Evolutionary conservation across 768 basidiomycete species (phyloP).

Genomic region (Termitomyces sp.): DNA sequence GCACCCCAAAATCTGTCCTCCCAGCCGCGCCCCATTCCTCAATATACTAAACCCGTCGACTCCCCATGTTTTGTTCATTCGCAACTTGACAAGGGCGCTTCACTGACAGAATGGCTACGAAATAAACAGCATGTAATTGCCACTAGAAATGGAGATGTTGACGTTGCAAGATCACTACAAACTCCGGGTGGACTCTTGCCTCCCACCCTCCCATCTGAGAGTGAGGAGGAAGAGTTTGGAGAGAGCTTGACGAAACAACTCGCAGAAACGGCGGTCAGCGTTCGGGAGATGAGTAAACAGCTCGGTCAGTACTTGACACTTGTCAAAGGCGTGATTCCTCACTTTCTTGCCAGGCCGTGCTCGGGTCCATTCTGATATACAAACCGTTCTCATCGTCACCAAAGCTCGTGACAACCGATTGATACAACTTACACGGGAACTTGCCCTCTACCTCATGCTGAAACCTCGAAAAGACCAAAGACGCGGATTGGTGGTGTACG

Average conservation of each 20-base stretch:
- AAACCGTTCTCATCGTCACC: slow-evolving; percentile 91
- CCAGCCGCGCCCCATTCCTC: slow-evolving; percentile 10
- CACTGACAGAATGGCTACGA: slow-evolving; percentile 71
- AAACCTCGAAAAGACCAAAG: slow-evolving; percentile 58
- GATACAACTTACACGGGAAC: slow-evolving; percentile 89
- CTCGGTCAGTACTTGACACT: slow-evolving; percentile 55
- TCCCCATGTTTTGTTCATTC: slow-evolving; percentile 95
- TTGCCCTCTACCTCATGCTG: slow-evolving; percentile 93
- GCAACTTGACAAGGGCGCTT: slow-evolving; percentile 77
- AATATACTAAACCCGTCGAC: slow-evolving; percentile 30
- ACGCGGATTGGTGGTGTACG: slow-evolving; percentile 85
- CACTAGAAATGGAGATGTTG: slow-evolving; percentile 33
- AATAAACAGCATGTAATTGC: slow-evolving; percentile 31
- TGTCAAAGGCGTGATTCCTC: not conserved
- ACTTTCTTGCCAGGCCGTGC: slow-evolving; percentile 65
- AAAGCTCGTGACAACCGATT: slow-evolving; percentile 97
- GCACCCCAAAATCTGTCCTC: slow-evolving; percentile 13
- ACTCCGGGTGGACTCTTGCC: slow-evolving; percentile 11
- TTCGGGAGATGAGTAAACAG: slow-evolving; percentile 98
- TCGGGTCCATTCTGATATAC: slow-evolving; percentile 85
- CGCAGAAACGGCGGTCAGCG: slow-evolving; percentile 95
- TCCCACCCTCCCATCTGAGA: slow-evolving; percentile 19
- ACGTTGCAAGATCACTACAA: slow-evolving; percentile 47
- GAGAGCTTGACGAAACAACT: slow-evolving; percentile 86
- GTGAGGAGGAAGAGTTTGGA: slow-evolving; percentile 56